phyloP scores from a whole-genome alignment of 2,329 filamentous ascomycete genomes.

The Colletotrichum paranaense region DNA sequence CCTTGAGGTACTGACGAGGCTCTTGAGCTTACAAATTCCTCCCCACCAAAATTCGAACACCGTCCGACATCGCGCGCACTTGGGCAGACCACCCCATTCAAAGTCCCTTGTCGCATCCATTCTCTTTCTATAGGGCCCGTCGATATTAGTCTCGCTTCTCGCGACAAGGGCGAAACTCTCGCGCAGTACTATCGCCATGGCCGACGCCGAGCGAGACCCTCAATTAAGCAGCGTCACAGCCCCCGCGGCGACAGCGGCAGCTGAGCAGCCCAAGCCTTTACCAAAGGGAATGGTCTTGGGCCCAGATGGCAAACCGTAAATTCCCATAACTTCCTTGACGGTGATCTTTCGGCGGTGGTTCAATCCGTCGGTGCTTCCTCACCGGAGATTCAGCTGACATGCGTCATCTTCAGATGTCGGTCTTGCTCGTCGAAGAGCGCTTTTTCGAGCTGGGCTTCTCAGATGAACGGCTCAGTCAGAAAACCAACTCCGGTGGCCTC shows the following conservation, averaged over 20 bases:
- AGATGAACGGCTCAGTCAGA: conserved; percentile 57
- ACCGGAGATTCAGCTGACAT: conserved; percentile 1
- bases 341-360: not conserved
- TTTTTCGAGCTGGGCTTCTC: conserved; percentile 70
- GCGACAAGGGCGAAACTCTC: conserved; percentile 71
- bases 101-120: not conserved
- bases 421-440: conserved; percentile 68
- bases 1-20: not conserved
- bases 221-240: not conserved
- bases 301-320: conserved; percentile 87
- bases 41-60: not conserved
- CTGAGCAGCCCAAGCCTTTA: conserved; percentile 62
- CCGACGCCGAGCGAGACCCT: conserved; percentile 12
- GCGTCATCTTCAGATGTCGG: conserved; percentile 67
- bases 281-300: conserved; percentile 81
- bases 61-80: not conserved
- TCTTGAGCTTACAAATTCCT: conserved; percentile 3
- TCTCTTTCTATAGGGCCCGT: not conserved
- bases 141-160: not conserved
- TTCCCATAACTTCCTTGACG: conserved; percentile 19
- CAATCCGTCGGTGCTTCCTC: not conserved
- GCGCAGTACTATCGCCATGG: not conserved
- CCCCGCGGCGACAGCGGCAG: conserved; percentile 22
- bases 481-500: conserved; percentile 46
- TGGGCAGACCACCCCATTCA: not conserved